These are phyloP conservation scores for Teratosphaeria nubilosa DNA, from an alignment of 2,329 filamentous ascomycete species.

Conservation along the genomic window DNA sequence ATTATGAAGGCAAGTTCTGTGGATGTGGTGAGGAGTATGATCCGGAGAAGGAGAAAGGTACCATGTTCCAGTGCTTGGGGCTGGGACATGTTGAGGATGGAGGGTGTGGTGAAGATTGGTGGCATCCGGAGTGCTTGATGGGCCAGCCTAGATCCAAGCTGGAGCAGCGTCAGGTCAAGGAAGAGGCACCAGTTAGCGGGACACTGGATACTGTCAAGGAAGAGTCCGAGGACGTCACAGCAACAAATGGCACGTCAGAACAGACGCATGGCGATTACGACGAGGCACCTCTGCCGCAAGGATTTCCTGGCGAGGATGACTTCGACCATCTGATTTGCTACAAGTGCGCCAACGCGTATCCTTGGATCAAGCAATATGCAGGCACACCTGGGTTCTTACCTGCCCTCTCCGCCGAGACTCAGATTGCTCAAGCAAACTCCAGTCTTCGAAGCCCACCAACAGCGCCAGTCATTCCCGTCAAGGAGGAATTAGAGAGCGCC, in stretches of 20 bases:
- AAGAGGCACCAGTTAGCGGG: constrained; percentile 12
- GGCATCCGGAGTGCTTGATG: constrained; percentile 85
- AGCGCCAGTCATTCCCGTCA: background rate
- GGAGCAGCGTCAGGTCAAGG: constrained; percentile 6
- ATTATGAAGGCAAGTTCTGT: constrained; percentile 88
- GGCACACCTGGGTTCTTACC: constrained; percentile 68
- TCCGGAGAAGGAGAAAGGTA: constrained; percentile 79
- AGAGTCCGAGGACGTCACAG: constrained; percentile 23
- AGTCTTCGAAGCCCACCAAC: background rate
- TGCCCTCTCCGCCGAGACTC: constrained; percentile 46
- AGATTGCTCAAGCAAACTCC: background rate
- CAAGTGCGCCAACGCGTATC: constrained; percentile 77
- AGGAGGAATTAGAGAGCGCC: constrained; percentile 5
- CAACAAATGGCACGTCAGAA: constrained; percentile 26
- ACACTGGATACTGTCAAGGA: constrained; percentile 19
- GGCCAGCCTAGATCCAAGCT: constrained; percentile 62
- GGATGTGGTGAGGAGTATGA: constrained; percentile 83
- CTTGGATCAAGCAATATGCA: constrained; percentile 87
- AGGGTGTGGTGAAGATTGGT: constrained; percentile 96
- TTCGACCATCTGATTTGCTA: constrained; percentile 91
- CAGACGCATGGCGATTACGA: constrained; percentile 41
- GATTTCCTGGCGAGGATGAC: constrained; percentile 79
- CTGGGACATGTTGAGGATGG: constrained; percentile 69
- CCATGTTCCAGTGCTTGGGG: constrained; percentile 95
- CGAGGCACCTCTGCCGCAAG: constrained; percentile 61